Evolutionary conservation across 1,284 basidiomycete genomes (phyloP), one percentile per base, ranked within the genome.

Genomic region (Irpex sp.): DNA sequence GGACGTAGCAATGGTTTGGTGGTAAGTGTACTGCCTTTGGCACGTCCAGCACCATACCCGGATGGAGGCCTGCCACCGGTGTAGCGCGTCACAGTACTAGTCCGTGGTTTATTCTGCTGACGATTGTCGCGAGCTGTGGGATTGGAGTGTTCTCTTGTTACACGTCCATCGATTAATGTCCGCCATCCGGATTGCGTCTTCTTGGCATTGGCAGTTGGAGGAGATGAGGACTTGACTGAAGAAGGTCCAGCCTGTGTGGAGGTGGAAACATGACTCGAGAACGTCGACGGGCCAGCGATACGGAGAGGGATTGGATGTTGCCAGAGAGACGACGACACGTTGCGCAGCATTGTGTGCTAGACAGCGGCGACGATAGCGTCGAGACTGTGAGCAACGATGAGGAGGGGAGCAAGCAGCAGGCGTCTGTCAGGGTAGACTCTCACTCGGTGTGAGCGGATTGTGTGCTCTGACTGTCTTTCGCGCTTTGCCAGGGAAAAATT

Each of bases 1-100:
- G 90, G 89, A 51, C 82, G 79, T 15, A 92, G 79, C 31, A 76
- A 70, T 15, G 67, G 70, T 50, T 69, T 70, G 8, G n/a, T 31
- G 13, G 21, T 31, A 5, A 31, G n/a, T 17, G 8, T 11, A 33
- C 31, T 33, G 31, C 31, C 31, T 33, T 33, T 33, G 31, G 31
- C 1, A 33, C 31, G 31, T 33, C 31, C 31, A 33, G 31, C 31
- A 33, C 31, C 31, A 33, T 33, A 33, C 1, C 31, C 31, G 31
- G 31, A 33, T 33, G 31, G 31, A 33, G 31, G 31, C 31, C 31
- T 33, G 31, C 5, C 31, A 33, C 31, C 31, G 31, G 31, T 33
- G 31, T 33, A 33, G 31, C 31, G 31, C 31, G 31, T 33, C 31
- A 33, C 31, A 33, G 31, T 33, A 33, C 31, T 1, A 33, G 31